Conservation (phyloP, 306 rosid genomes). For the Trifolium repens region DNA sequence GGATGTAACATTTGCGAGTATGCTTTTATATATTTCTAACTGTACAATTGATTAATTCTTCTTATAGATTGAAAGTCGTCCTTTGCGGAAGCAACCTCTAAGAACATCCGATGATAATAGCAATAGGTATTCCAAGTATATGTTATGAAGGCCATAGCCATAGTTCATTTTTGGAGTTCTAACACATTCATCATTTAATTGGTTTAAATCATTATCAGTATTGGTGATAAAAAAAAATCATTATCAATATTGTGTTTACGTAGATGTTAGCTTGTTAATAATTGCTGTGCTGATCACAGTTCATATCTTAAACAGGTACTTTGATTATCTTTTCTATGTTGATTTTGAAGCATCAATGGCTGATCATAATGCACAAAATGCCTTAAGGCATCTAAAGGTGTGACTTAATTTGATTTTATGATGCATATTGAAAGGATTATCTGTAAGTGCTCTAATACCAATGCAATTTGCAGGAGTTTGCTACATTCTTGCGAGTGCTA, state of each 20-base stretch:
- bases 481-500: conserved; percentile 92
- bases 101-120: conserved; percentile 66
- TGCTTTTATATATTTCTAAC: conserved; percentile 29
- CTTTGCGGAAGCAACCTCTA: conserved; percentile 79
- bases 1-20: conserved; percentile 32
- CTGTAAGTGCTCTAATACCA: conserved; percentile 31
- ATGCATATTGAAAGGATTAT: conserved; percentile 34
- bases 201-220: conserved; percentile 14
- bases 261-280: conserved; percentile 23
- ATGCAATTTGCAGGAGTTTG: conserved; percentile 71
- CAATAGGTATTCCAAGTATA: conserved; percentile 66
- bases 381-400: conserved; percentile 80
- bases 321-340: conserved; percentile 91
- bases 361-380: conserved; percentile 87
- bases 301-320: conserved; percentile 62
- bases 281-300: conserved; percentile 40
- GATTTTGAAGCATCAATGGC: conserved; percentile 99
- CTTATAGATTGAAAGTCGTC: conserved; percentile 93
- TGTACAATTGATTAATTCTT: conserved; percentile 43
- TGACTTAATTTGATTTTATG: conserved; percentile 33
- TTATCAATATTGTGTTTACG: conserved; percentile 4
- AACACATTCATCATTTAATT: conserved; percentile 14
- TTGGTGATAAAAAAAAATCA: too few relatives aligned
- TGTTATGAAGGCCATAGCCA: conserved; percentile 39
- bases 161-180: conserved; percentile 18